These are phyloP conservation scores for Eucalyptus lansdowneana DNA, from an alignment of 345 rosid species.

Conservation along the genomic window DNA sequence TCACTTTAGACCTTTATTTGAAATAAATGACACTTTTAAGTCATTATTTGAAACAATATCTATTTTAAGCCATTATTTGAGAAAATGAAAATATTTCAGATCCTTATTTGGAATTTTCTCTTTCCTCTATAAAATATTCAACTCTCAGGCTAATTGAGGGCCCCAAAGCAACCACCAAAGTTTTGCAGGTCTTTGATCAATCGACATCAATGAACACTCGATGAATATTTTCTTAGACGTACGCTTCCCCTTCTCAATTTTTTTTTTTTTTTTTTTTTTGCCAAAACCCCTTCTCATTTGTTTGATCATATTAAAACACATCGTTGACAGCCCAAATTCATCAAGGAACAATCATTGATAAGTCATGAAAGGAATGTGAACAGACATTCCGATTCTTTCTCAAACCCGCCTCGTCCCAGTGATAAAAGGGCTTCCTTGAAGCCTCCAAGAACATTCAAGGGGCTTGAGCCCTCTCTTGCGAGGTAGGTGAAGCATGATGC, in stretches of 20 bases:
- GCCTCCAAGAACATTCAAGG: not conserved
- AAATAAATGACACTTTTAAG: too few relatives aligned
- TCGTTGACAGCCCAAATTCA: not conserved
- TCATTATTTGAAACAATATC: accelerated
- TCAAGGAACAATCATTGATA: not conserved
- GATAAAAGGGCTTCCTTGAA: not conserved
- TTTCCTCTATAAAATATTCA: not conserved
- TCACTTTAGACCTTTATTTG: accelerated
- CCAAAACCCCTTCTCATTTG: not conserved
- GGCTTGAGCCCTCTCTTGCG: not conserved
- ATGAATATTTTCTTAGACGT: not conserved
- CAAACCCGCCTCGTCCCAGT: not conserved
- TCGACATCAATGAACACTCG: not conserved
- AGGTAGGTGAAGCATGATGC: not conserved
- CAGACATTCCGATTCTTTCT: not conserved
- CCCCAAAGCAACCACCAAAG: not conserved
- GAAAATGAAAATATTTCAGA: accelerated
- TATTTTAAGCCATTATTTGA: too few relatives aligned
- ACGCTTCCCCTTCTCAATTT: not conserved
- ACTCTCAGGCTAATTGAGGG: not conserved
- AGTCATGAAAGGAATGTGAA: not conserved
- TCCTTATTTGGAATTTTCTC: too few relatives aligned
- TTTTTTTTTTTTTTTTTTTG: too few relatives aligned
- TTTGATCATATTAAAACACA: not conserved
- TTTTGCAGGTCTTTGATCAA: not conserved